phyloP scores from a whole-genome alignment of 331 rosid genomes.

The Acacia concinna region DNA sequence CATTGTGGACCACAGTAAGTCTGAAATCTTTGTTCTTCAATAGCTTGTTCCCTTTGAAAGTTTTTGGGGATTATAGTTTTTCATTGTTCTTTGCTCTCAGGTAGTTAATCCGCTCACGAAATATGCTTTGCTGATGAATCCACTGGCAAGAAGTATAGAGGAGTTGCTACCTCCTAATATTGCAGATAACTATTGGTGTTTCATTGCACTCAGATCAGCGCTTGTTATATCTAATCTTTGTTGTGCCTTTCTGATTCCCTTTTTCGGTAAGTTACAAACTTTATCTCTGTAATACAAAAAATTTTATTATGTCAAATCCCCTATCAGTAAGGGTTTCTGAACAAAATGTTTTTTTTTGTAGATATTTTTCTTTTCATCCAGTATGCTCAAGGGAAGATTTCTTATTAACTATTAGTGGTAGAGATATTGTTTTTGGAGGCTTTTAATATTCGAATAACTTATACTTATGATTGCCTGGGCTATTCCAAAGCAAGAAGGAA shows the following conservation, averaged over 20 bases:
- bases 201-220: constrained; percentile 54
- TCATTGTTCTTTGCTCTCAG: constrained; percentile 40
- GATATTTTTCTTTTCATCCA: background rate
- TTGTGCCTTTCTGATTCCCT: constrained; percentile 72
- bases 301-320: background rate
- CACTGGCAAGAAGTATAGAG: constrained; percentile 78
- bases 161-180: constrained; percentile 59
- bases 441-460: background rate
- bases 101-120: constrained; percentile 73
- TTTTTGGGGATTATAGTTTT: constrained; percentile 27
- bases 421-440: background rate
- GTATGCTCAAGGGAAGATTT: no score
- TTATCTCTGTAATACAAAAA: constrained; percentile 18
- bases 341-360: background rate
- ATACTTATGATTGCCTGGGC: background rate
- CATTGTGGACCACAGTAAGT: constrained; percentile 84
- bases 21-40: background rate
- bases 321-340: background rate
- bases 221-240: constrained; percentile 64
- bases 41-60: background rate
- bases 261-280: constrained; percentile 59
- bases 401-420: background rate
- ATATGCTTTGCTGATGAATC: constrained; percentile 80
- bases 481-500: background rate
- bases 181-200: constrained; percentile 51